Percentiles rank a stretch among this genome's conserved stretches.
These are phyloP conservation scores for Plasmopara viticola DNA, from an alignment of 352 stramenopile species.

Conservation along the genomic window DNA sequence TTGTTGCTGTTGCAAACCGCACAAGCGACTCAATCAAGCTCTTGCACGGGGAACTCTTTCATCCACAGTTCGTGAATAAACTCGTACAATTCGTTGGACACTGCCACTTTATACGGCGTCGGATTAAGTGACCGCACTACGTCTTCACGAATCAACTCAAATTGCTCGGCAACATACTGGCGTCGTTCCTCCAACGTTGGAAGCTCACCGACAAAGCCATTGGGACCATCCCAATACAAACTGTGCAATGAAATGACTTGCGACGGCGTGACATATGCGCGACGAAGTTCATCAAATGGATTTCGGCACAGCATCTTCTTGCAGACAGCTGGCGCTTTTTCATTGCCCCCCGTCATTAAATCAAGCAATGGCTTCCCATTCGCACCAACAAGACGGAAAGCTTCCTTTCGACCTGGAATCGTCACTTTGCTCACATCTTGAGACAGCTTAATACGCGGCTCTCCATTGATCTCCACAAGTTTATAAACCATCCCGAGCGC, in stretches of 20 bases:
- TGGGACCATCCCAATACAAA: constrained; percentile 87
- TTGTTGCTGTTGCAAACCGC: not conserved
- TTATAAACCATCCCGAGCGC: constrained; percentile 99
- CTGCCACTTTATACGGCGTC: constrained; percentile 92
- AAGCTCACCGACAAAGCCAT: constrained; percentile 57
- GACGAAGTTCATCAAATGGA: constrained; percentile 93
- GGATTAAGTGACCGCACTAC: constrained; percentile 94
- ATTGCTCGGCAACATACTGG: constrained; percentile 87
- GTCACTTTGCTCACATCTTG: constrained; percentile 96
- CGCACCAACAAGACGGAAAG: constrained; percentile 86
- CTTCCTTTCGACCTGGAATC: constrained; percentile 86
- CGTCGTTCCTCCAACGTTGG: constrained; percentile 75
- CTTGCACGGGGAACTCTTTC: constrained; percentile 82
- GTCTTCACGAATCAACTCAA: constrained; percentile 91
- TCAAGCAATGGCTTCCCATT: constrained; percentile 88
- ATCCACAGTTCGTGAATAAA: constrained; percentile 97
- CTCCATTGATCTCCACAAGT: constrained; percentile 95
- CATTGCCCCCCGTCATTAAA: constrained; percentile 84
- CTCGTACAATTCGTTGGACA: constrained; percentile 80
- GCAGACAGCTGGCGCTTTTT: constrained; percentile 73
- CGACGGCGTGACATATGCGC: constrained; percentile 90
- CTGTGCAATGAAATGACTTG: constrained; percentile 85
- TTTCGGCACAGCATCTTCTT: constrained; percentile 92
- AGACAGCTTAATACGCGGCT: constrained; percentile 97
- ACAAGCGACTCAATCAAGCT: constrained; percentile 51